phyloP scores from a whole-genome alignment of 371 early-diverging fungal genomes.

The Phascolomyces articulosus region DNA sequence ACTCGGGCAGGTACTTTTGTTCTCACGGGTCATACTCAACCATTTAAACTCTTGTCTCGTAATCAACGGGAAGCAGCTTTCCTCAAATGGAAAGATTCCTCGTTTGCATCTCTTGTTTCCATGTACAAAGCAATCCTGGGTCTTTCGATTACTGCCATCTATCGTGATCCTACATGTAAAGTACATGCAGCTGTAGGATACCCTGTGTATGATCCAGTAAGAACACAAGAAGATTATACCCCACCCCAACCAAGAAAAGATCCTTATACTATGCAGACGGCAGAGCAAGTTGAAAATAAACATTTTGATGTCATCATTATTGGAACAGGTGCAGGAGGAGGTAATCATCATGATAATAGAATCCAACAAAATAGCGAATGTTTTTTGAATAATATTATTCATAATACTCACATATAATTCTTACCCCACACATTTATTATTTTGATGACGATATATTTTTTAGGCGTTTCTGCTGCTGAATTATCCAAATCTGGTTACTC shows the following conservation, averaged over 20 bases:
- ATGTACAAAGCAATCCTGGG: conserved; percentile 20
- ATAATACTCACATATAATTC: too few relatives aligned
- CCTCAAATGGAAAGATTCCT: conserved; percentile 4
- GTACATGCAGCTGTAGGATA: conserved; percentile 4
- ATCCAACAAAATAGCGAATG: too few relatives aligned
- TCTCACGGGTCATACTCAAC: neutral
- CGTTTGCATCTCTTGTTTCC: neutral
- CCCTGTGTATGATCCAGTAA: neutral
- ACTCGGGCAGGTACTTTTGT: neutral
- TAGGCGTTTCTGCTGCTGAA: conserved; percentile 62
- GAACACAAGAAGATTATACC: neutral
- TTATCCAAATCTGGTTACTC: conserved; percentile 62
- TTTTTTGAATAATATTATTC: too few relatives aligned
- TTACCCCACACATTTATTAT: too few relatives aligned
- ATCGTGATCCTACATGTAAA: conserved; percentile 3
- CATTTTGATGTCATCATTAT: conserved; percentile 66
- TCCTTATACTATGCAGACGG: neutral
- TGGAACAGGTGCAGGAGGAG: conserved; percentile 77
- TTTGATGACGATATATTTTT: too few relatives aligned
- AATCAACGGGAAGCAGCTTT: neutral
- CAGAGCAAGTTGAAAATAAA: neutral
- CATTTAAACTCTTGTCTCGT: neutral
- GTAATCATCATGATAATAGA: conserved; percentile 20
- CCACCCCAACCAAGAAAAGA: neutral
- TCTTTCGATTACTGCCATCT: neutral